Evolutionary conservation across 164 flowering plant species (phyloP).

Genomic region (Magnolia kwangsiensis): DNA sequence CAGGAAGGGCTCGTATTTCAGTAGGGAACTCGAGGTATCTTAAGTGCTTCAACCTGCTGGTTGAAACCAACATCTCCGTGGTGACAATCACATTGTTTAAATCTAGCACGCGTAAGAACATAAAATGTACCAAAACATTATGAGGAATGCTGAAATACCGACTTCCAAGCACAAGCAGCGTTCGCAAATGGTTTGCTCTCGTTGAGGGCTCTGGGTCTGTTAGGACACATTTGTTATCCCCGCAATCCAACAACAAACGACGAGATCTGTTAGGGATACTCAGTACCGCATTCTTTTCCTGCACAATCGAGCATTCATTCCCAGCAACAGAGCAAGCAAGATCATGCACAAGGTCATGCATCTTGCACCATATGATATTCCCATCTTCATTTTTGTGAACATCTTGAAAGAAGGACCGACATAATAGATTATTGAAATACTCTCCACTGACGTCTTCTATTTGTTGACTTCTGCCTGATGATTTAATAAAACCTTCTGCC

Average conservation of each 20-base stretch:
- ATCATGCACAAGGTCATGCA: slow-evolving; percentile 18
- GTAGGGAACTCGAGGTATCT: slow-evolving; percentile 10
- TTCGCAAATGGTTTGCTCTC: not conserved
- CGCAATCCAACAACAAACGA: not conserved
- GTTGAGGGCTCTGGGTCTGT: not conserved
- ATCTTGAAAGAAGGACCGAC: slow-evolving; percentile 12
- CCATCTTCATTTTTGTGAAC: slow-evolving; percentile 1
- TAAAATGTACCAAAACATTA: not conserved
- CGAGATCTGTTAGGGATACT: not conserved
- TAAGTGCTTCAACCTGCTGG: slow-evolving; percentile 5
- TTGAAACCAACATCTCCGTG: not conserved
- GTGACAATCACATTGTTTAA: not conserved
- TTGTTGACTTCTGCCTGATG: not conserved
- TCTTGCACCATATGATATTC: slow-evolving; percentile 5
- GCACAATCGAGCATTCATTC: slow-evolving; percentile 1
- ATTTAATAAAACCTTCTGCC: slow-evolving; percentile 14
- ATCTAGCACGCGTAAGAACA: not conserved
- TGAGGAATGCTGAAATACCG: not conserved
- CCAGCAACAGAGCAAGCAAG: slow-evolving; percentile 1
- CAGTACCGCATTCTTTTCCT: not conserved
- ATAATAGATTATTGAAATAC: slow-evolving; percentile 5
- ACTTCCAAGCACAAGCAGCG: not conserved
- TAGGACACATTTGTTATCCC: too few species aligned
- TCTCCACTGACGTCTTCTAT: slow-evolving; percentile 9
- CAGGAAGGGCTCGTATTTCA: not conserved